A percentile compares a stretch with the other conserved stretches of the same genome.
phyloP scores from a whole-genome alignment of 768 basidiomycete species.

The Termitomyces sp. region DNA sequence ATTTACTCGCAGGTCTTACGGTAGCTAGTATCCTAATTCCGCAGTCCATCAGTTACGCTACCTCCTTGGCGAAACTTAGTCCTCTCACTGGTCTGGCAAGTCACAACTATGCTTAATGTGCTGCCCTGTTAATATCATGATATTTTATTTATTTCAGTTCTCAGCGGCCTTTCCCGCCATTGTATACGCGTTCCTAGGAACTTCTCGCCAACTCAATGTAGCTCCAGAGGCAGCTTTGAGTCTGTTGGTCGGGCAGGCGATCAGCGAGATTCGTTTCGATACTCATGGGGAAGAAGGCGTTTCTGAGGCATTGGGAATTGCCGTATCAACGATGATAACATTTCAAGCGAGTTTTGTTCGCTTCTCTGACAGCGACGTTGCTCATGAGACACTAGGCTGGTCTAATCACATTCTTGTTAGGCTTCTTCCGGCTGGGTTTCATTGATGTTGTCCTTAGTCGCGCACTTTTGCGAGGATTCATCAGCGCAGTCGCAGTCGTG shows the following conservation, averaged over 20 bases:
- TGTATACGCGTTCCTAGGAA: conserved; percentile 88
- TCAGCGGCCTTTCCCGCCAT: conserved; percentile 84
- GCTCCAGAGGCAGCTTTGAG: conserved; percentile 89
- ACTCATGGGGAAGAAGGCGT: conserved; percentile 33
- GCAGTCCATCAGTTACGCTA: conserved; percentile 88
- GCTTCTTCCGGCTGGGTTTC: conserved; percentile 86
- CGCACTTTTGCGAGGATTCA: conserved; percentile 82
- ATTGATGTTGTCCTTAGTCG: conserved; percentile 91
- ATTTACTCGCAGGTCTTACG: conserved; percentile 82
- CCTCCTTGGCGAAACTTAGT: conserved; percentile 78
- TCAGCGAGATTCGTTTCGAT: conserved; percentile 61
- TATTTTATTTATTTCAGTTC: conserved; percentile 51
- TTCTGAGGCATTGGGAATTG: conserved; percentile 51
- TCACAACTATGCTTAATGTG: background rate
- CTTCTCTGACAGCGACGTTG: background rate
- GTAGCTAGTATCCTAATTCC: conserved; percentile 83
- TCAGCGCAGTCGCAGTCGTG: conserved; percentile 79
- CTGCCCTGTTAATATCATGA: background rate
- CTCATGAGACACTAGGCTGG: conserved; percentile 51
- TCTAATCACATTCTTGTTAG: conserved; percentile 78
- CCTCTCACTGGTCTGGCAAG: conserved; percentile 82
- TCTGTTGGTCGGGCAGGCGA: conserved; percentile 82
- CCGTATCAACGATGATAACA: conserved; percentile 76
- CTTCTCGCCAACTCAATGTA: conserved; percentile 75
- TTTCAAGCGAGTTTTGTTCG: conserved; percentile 55